Evolutionary conservation across 345 rosid genomes (phyloP).

Genomic region (Lepidium africanum): DNA sequence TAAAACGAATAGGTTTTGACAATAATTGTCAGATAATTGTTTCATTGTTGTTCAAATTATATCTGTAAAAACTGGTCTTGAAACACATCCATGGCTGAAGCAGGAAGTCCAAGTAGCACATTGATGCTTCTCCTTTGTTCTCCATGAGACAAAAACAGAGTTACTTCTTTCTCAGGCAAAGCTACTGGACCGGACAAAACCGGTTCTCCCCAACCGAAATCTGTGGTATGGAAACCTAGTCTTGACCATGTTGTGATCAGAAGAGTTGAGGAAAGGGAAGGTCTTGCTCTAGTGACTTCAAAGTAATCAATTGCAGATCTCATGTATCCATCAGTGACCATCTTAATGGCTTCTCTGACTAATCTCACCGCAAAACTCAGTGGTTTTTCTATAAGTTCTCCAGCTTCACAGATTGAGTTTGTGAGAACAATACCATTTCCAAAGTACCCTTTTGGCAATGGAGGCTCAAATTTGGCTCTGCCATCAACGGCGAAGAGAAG

Average conservation of each 20-base stretch:
- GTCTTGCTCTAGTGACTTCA: constrained; percentile 74
- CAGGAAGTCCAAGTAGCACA: constrained; percentile 83
- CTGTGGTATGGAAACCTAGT: constrained; percentile 65
- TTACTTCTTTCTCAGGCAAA: constrained; percentile 87
- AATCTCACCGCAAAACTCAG: constrained; percentile 51
- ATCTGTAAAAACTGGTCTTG: constrained; percentile 42
- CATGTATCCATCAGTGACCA: constrained; percentile 79
- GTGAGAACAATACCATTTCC: constrained; percentile 89
- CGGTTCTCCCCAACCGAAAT: constrained; percentile 96
- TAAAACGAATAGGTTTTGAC: constrained; percentile 11
- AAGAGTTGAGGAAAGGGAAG: constrained; percentile 76
- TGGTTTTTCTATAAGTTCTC: constrained; percentile 55
- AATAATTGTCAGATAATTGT: constrained; percentile 1
- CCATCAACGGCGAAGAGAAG: constrained; percentile 91
- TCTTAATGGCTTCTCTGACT: constrained; percentile 62
- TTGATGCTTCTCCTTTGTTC: constrained; percentile 72
- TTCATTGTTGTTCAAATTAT: background rate
- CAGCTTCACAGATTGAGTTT: constrained; percentile 57
- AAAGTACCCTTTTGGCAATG: constrained; percentile 74
- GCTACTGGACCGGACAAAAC: constrained; percentile 75
- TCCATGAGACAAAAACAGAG: constrained; percentile 77
- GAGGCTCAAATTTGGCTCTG: constrained; percentile 65
- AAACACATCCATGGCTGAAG: constrained; percentile 66
- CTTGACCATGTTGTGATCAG: constrained; percentile 88
- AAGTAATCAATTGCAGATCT: constrained; percentile 94